phyloP scores from a whole-genome alignment of 768 basidiomycete species.

The Tephrocybe sp. region DNA sequence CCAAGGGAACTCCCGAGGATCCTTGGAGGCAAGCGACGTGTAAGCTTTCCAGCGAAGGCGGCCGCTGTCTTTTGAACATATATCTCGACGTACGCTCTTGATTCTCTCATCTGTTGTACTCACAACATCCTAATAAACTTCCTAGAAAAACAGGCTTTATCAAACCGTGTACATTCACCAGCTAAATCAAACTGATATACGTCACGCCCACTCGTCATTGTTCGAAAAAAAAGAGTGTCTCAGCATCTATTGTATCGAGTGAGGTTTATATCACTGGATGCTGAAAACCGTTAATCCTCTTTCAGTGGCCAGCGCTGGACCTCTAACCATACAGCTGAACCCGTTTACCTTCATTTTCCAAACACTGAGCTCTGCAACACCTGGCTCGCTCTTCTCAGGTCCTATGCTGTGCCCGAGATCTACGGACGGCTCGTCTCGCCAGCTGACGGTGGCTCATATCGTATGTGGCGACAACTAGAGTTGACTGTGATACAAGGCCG shows the following conservation, averaged over 20 bases:
- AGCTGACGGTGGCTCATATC: constrained; percentile 72
- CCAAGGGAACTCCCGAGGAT: constrained; percentile 47
- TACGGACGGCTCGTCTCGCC: constrained; percentile 62
- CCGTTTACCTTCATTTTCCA: constrained; percentile 73
- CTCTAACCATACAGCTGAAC: constrained; percentile 51
- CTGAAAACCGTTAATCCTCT: background rate
- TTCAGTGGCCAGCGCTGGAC: constrained; percentile 62
- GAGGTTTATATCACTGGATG: constrained; percentile 17
- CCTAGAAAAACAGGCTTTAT: constrained; percentile 69
- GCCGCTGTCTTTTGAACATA: constrained; percentile 66
- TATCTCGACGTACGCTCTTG: constrained; percentile 66
- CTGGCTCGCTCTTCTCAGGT: constrained; percentile 80
- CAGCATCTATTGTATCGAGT: constrained; percentile 67
- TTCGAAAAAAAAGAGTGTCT: constrained; percentile 79
- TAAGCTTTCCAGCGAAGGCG: constrained; percentile 66
- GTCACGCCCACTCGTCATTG: constrained; percentile 71
- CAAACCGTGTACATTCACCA: constrained; percentile 74
- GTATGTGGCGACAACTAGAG: constrained; percentile 86
- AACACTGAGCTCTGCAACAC: constrained; percentile 63
- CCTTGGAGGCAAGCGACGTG: constrained; percentile 78
- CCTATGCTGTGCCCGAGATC: constrained; percentile 79
- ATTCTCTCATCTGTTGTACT: background rate
- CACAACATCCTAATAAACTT: constrained; percentile 18
- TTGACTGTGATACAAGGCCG: constrained; percentile 73
- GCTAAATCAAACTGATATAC: constrained; percentile 78